Conservation (phyloP, 495 filamentous ascomycete genomes). For the Talaromyces adpressus region DNA sequence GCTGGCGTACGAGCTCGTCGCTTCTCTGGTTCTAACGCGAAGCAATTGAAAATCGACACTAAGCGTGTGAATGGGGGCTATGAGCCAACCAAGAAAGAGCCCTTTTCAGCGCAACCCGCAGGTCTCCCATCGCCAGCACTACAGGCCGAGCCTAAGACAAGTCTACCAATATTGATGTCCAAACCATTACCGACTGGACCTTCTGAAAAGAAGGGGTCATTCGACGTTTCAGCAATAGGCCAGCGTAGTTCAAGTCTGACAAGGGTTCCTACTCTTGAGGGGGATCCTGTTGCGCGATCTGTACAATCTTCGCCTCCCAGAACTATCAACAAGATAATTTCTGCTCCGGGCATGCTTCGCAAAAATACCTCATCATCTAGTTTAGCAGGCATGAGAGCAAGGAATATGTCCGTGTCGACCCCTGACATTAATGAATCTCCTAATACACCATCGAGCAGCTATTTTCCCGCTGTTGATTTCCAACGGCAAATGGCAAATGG, state of each 20-base stretch:
- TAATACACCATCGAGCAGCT: conserved; percentile 62
- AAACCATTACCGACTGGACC: neutral
- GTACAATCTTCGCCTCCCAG: conserved; percentile 40
- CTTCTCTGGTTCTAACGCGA: conserved; percentile 69
- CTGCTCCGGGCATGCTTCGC: conserved; percentile 49
- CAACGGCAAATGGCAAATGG: conserved; percentile 37
- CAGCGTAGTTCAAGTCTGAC: conserved; percentile 23
- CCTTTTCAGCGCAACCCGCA: conserved; percentile 19
- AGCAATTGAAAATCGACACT: conserved; percentile 89
- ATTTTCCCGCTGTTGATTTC: conserved; percentile 50
- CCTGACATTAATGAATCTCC: conserved; percentile 65
- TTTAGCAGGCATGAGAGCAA: conserved; percentile 59
- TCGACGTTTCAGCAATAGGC: conserved; percentile 23
- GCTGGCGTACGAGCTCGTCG: conserved; percentile 69
- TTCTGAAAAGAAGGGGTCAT: conserved; percentile 17
- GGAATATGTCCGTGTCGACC: conserved; percentile 69
- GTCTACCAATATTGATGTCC: conserved; percentile 13
- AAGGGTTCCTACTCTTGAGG: conserved; percentile 35
- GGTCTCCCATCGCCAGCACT: conserved; percentile 22
- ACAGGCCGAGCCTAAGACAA: conserved; percentile 21
- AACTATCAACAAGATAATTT: conserved; percentile 43
- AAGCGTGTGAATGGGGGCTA: conserved; percentile 37
- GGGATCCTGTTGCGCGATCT: conserved; percentile 25
- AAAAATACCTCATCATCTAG: conserved; percentile 79
- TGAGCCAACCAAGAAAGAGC: conserved; percentile 34